Evolutionary conservation across 805 yeast species (phyloP).

Genomic region (Blastobotrys chiropterorum): DNA sequence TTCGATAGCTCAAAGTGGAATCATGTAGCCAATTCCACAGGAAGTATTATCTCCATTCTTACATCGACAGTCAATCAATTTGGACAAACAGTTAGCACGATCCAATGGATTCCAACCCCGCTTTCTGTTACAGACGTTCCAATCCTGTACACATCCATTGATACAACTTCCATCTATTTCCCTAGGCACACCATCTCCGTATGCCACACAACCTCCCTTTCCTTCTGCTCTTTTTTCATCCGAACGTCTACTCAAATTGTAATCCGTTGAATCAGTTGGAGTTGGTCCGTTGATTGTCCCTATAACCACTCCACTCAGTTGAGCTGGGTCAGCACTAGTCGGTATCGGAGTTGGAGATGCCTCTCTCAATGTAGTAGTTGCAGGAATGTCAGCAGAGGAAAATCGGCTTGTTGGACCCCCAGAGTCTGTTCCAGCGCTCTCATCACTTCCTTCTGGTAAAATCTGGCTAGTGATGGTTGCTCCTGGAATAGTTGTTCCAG

Average conservation of each 20-base stretch:
- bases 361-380: neutral
- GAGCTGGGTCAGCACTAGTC: too few species aligned
- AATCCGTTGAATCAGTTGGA: neutral
- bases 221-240: neutral
- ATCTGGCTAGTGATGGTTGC: conserved; percentile 18
- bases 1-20: too few species aligned
- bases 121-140: conserved; percentile 13
- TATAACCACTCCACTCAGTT: neutral
- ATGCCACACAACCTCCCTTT: neutral
- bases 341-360: neutral
- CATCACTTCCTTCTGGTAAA: conserved; percentile 6
- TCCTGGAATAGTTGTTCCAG: conserved; percentile 12
- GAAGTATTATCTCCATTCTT: conserved; percentile 21
- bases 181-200: neutral
- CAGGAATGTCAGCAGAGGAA: too few species aligned
- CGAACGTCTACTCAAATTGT: neutral
- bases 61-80: conserved; percentile 24
- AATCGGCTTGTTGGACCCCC: too few species aligned
- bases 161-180: conserved; percentile 20
- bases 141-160: conserved; percentile 17
- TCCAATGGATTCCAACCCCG: conserved; percentile 9
- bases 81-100: conserved; percentile 18
- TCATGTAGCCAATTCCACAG: conserved; percentile 10
- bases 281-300: neutral
- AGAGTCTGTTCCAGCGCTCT: neutral